These are phyloP conservation scores for Penicillium sp. DNA, from an alignment of 2,329 filamentous ascomycete species.

Conservation along the genomic window DNA sequence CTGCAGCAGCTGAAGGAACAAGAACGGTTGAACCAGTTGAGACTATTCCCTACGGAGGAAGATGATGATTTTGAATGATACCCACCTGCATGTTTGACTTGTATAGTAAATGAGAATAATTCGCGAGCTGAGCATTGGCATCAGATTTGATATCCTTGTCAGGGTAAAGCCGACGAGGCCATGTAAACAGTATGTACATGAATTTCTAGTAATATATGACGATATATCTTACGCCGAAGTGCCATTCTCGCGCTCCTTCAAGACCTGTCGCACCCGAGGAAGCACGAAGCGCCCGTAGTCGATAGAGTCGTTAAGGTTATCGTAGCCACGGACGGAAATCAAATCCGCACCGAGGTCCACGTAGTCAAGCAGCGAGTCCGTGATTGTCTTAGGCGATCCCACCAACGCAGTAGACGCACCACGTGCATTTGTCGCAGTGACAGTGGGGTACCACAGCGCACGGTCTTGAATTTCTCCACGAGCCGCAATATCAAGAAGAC, in stretches of 20 bases:
- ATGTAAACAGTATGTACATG: background rate
- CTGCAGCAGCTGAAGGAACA: constrained; percentile 5
- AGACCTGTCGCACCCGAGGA: constrained; percentile 47
- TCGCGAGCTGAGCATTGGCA: no score
- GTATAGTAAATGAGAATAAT: background rate
- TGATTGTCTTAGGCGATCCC: constrained; percentile 55
- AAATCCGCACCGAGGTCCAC: constrained; percentile 58
- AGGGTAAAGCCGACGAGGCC: background rate
- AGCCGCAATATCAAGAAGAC: constrained; percentile 59
- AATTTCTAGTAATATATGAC: background rate
- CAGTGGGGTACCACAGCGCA: constrained; percentile 64
- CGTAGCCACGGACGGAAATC: constrained; percentile 63
- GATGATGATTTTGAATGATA: background rate
- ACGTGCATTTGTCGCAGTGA: constrained; percentile 61
- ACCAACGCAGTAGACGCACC: constrained; percentile 62
- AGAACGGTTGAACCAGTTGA: background rate
- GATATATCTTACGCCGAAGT: background rate
- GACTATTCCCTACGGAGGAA: constrained; percentile 1
- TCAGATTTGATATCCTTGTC: background rate
- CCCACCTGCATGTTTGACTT: background rate
- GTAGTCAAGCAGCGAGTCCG: constrained; percentile 59
- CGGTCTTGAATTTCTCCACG: constrained; percentile 59
- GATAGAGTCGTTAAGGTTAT: constrained; percentile 61
- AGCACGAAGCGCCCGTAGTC: constrained; percentile 61
- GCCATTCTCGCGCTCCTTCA: constrained; percentile 14